Conservation (phyloP, 495 filamentous ascomycete species). For the Annulohypoxylon bovei region DNA sequence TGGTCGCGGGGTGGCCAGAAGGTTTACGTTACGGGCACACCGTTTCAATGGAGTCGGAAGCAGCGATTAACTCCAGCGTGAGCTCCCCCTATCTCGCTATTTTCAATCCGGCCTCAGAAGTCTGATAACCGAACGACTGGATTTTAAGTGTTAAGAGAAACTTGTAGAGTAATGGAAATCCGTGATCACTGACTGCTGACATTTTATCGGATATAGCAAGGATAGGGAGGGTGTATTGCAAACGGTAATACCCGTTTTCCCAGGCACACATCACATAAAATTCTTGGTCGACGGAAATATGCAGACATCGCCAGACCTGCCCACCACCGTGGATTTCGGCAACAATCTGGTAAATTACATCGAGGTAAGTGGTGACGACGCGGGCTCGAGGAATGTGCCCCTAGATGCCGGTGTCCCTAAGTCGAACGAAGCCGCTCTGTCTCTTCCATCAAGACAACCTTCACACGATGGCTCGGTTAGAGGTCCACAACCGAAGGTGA, state of each 20-base stretch:
- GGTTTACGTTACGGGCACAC: conserved; percentile 96
- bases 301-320: conserved; percentile 83
- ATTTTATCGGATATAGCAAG: conserved; percentile 52
- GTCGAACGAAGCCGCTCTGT: conserved; percentile 42
- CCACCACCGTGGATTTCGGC: conserved; percentile 95
- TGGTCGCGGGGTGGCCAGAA: conserved; percentile 84
- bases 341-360: conserved; percentile 98
- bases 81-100: conserved; percentile 48
- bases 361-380: conserved; percentile 85
- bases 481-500: conserved; percentile 52
- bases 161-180: background rate
- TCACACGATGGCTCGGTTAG: conserved; percentile 54
- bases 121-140: background rate
- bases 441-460: conserved; percentile 48
- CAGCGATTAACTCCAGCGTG: conserved; percentile 85
- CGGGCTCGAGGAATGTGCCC: conserved; percentile 45
- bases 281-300: conserved; percentile 96
- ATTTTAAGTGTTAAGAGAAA: background rate
- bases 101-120: conserved; percentile 12
- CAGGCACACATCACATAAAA: conserved; percentile 95
- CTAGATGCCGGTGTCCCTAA: conserved; percentile 42
- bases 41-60: conserved; percentile 94
- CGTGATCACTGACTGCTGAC: conserved; percentile 16
- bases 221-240: conserved; percentile 69
- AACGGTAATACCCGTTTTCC: conserved; percentile 80